Percentiles rank a stretch among this genome's conserved stretches.
phyloP scores from a whole-genome alignment of 2,329 filamentous ascomycete genomes.

The Xylaria digitata region DNA sequence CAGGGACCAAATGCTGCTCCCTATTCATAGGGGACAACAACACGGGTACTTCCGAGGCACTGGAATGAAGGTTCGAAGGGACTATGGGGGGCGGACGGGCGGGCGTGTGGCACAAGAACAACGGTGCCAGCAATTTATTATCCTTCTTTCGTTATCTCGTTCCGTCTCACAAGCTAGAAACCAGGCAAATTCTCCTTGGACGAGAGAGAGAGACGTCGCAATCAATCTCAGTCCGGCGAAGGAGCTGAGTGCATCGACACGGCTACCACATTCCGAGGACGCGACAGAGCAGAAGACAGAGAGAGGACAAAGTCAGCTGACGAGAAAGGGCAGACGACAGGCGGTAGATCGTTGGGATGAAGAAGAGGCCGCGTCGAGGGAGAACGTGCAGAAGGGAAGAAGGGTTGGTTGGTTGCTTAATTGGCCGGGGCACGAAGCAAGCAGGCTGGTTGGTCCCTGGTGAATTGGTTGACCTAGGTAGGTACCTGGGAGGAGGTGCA shows the following conservation, averaged over 20 bases:
- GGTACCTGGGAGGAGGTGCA: neutral
- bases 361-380: slow-evolving; percentile 23
- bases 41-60: slow-evolving; percentile 33
- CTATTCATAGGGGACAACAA: slow-evolving; percentile 59
- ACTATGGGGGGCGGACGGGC: slow-evolving; percentile 15
- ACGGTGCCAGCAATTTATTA: slow-evolving; percentile 11
- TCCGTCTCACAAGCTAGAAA: slow-evolving; percentile 13
- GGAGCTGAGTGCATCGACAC: slow-evolving; percentile 67
- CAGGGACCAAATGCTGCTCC: slow-evolving; percentile 64
- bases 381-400: slow-evolving; percentile 18
- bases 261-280: slow-evolving; percentile 68
- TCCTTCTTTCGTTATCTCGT: slow-evolving; percentile 17
- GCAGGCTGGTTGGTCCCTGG: slow-evolving; percentile 32
- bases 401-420: neutral
- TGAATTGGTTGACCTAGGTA: slow-evolving; percentile 28
- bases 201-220: slow-evolving; percentile 43
- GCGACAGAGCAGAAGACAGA: slow-evolving; percentile 31
- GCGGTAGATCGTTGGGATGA: slow-evolving; percentile 16
- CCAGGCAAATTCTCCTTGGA: slow-evolving; percentile 29
- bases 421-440: neutral
- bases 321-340: slow-evolving; percentile 21
- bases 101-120: slow-evolving; percentile 21
- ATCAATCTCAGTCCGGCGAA: slow-evolving; percentile 67
- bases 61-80: slow-evolving; percentile 31
- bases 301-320: slow-evolving; percentile 10